phyloP scores from a whole-genome alignment of 306 rosid genomes.

The Urtica urens region DNA sequence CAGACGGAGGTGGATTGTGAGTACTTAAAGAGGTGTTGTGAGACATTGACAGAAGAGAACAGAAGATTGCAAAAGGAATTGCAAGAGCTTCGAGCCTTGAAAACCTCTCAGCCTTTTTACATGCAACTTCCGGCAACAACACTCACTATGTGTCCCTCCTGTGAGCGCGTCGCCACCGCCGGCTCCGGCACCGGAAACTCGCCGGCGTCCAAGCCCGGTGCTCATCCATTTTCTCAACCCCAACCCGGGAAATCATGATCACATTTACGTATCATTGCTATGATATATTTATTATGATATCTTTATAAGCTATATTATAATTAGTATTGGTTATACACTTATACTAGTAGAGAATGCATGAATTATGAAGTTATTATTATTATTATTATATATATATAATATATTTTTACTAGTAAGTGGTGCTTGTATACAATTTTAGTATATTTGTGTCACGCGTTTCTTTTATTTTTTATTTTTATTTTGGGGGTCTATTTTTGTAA shows the following conservation, averaged over 20 bases:
- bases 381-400: no score
- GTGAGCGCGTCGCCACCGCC: constrained; percentile 63
- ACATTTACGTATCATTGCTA: not conserved
- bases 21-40: constrained; percentile 83
- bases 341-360: no score
- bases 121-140: constrained; percentile 97
- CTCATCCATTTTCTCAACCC: not conserved
- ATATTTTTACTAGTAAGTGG: no score
- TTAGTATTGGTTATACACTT: no score
- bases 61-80: constrained; percentile 83
- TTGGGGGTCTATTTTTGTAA: not conserved
- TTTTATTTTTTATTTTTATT: not conserved
- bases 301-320: no score
- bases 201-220: not conserved
- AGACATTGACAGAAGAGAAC: constrained; percentile 84
- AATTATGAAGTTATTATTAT: not conserved
- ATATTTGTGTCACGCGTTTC: not conserved
- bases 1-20: constrained; percentile 98
- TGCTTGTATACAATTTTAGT: no score
- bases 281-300: not conserved
- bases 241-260: not conserved
- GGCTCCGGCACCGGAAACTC: constrained; percentile 14
- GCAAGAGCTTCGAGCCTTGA: constrained; percentile 82
- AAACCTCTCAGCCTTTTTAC: constrained; percentile 67
- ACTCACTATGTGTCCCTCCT: constrained; percentile 95